Percentiles rank a stretch among this genome's conserved stretches.
These are phyloP conservation scores for Alternaria hordeiaustralica DNA, from an alignment of 2,329 filamentous ascomycete genomes.

Conservation along the genomic window DNA sequence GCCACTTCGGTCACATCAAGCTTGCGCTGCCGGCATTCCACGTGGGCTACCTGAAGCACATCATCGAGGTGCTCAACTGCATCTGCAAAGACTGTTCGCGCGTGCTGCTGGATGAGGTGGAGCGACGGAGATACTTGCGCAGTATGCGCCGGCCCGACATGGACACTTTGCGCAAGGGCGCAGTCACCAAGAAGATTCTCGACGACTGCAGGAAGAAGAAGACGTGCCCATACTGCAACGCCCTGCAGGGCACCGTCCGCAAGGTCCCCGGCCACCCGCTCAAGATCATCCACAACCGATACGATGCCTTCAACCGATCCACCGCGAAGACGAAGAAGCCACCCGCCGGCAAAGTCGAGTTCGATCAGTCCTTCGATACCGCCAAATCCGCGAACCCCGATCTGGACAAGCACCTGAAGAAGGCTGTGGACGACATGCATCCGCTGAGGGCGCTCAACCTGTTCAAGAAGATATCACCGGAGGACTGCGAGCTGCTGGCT, in stretches of 20 bases:
- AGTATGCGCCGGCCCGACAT: conserved; percentile 80
- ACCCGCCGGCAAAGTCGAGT: conserved; percentile 80
- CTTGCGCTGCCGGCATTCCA: conserved; percentile 93
- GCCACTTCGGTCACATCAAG: conserved; percentile 93
- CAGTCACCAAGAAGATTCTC: conserved; percentile 86
- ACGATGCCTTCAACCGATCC: conserved; percentile 84
- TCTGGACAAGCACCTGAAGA: conserved; percentile 87
- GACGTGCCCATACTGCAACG: conserved; percentile 78
- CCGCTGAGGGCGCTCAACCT: conserved; percentile 87
- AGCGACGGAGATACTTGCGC: conserved; percentile 78
- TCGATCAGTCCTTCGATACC: conserved; percentile 83
- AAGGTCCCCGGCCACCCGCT: conserved; percentile 83
- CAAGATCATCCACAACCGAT: conserved; percentile 95
- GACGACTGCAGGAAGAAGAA: conserved; percentile 89
- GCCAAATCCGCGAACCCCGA: conserved; percentile 81
- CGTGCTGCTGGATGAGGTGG: conserved; percentile 80
- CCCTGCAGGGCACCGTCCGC: conserved; percentile 88
- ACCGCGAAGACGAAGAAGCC: conserved; percentile 83
- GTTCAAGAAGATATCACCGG: conserved; percentile 83
- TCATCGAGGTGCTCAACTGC: conserved; percentile 88
- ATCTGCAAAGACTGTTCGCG: conserved; percentile 93
- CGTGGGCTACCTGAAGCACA: conserved; percentile 93
- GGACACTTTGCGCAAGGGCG: conserved; percentile 84
- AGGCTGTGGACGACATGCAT: conserved; percentile 93
- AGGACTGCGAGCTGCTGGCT: conserved; percentile 89